Evolutionary conservation across 176 grass and related monocot genomes (phyloP).

Genomic region (Cenchrus purpureus): DNA sequence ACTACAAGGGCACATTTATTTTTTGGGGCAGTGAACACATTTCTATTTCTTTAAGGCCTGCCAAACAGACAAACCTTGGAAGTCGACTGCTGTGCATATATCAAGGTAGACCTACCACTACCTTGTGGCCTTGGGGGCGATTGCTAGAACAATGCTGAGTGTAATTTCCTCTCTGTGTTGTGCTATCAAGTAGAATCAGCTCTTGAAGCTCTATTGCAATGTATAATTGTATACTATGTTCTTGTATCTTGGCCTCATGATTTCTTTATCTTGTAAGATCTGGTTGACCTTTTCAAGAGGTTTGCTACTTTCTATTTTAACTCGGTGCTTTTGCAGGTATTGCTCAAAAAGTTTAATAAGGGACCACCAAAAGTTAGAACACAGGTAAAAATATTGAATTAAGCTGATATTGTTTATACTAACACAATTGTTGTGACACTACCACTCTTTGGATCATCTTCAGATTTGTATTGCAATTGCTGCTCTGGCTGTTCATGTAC

Average conservation of each 20-base stretch:
- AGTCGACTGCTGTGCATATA: background rate
- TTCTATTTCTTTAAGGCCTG: background rate
- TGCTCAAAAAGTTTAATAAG: slow-evolving; percentile 88
- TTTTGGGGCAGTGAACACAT: background rate
- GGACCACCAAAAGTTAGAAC: slow-evolving; percentile 97
- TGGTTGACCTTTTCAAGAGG: background rate
- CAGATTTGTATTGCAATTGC: slow-evolving; percentile 98
- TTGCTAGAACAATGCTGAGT: background rate
- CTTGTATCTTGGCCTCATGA: background rate
- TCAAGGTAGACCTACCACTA: slow-evolving; percentile 3
- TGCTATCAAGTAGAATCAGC: slow-evolving; percentile 3
- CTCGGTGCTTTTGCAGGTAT: slow-evolving; percentile 52
- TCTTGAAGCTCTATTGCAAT: slow-evolving; percentile 16
- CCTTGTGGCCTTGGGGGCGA: background rate
- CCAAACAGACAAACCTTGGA: background rate
- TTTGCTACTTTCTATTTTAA: slow-evolving; percentile 7
- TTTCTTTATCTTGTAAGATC: slow-evolving; percentile 11
- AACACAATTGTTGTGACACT: slow-evolving; percentile 29
- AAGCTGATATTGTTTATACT: slow-evolving; percentile 32
- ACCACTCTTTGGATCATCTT: slow-evolving; percentile 39
- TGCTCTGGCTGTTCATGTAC: slow-evolving; percentile 95
- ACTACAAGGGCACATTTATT: slow-evolving; percentile 15
- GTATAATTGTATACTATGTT: slow-evolving; percentile 12
- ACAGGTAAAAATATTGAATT: slow-evolving; percentile 64
- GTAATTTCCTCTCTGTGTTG: background rate